These are phyloP conservation scores for Cystobasidium ongulense DNA, from an alignment of 768 basidiomycete species.

Conservation along the genomic window DNA sequence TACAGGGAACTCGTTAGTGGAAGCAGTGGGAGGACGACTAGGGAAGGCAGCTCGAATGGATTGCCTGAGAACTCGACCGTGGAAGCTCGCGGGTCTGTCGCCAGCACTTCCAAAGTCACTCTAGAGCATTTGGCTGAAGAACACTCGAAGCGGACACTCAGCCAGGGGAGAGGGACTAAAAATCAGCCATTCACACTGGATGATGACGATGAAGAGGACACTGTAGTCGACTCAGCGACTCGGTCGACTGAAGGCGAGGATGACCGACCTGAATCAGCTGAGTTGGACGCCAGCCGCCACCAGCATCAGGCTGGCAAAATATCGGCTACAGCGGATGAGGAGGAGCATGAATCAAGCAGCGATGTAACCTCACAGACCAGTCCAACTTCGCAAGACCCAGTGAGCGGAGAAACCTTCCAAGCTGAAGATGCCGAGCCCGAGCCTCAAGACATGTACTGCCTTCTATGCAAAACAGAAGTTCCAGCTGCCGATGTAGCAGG, in stretches of 20 bases:
- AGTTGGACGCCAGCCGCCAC: too few species aligned
- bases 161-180: not conserved
- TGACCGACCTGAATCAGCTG: not conserved
- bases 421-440: not conserved
- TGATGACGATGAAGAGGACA: not conserved
- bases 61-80: not conserved
- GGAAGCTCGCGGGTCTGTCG: not conserved
- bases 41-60: not conserved
- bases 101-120: not conserved
- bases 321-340: too few species aligned
- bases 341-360: too few species aligned
- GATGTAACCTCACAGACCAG: too few species aligned
- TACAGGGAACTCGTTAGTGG: constrained; percentile 18
- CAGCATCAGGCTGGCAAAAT: too few species aligned
- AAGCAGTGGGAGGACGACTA: not conserved
- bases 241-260: not conserved
- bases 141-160: not conserved
- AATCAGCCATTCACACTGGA: not conserved
- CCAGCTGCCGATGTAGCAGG: constrained; percentile 21
- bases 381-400: too few species aligned
- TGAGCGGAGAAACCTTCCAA: not conserved
- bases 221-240: not conserved
- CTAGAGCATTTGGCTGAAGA: not conserved
- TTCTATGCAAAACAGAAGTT: constrained; percentile 15
- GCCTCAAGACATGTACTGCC: constrained; percentile 25